A percentile compares a stretch with the other conserved stretches of the same genome.
These are phyloP conservation scores for Karstenula rhodostoma DNA, from an alignment of 2,329 filamentous ascomycete species.

Conservation along the genomic window DNA sequence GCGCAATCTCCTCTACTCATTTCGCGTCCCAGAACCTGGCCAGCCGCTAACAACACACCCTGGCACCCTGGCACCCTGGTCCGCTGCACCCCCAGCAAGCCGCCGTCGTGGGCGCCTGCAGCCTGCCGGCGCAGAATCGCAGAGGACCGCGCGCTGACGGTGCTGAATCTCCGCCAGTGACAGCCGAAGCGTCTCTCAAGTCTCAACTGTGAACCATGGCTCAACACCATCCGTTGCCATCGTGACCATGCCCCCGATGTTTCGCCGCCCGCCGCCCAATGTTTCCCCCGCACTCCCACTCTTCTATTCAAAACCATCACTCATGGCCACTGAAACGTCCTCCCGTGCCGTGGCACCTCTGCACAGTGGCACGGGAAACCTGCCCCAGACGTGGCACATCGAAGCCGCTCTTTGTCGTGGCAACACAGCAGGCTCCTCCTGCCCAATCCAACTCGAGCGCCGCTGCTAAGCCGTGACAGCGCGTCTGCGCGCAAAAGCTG, in stretches of 20 bases:
- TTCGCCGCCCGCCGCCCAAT: not conserved
- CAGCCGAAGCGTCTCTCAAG: not conserved
- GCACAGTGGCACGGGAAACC: conserved; percentile 19
- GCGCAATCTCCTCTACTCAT: conserved; percentile 37
- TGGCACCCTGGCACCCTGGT: too few species aligned
- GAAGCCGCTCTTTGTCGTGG: conserved; percentile 24
- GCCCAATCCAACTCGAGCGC: conserved; percentile 19
- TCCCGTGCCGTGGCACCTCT: conserved; percentile 21
- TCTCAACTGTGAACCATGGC: too few species aligned
- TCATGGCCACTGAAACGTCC: conserved; percentile 28
- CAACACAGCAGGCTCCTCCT: conserved; percentile 15
- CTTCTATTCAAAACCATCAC: not conserved
- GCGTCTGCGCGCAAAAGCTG: conserved; percentile 25
- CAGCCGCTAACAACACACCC: conserved; percentile 13
- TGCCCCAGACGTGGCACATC: conserved; percentile 23
- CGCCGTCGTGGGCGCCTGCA: not conserved
- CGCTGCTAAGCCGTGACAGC: conserved; percentile 21
- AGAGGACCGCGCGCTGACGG: conserved; percentile 4
- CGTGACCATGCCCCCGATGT: conserved; percentile 10
- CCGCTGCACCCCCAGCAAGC: not conserved
- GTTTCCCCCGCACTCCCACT: conserved; percentile 27
- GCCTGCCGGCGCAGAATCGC: not conserved
- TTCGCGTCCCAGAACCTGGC: conserved; percentile 23
- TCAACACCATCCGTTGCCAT: conserved; percentile 18
- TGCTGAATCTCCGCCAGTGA: conserved; percentile 13